Conservation (phyloP, 2,329 filamentous ascomycete species). For the Diplodia scrobiculata region DNA sequence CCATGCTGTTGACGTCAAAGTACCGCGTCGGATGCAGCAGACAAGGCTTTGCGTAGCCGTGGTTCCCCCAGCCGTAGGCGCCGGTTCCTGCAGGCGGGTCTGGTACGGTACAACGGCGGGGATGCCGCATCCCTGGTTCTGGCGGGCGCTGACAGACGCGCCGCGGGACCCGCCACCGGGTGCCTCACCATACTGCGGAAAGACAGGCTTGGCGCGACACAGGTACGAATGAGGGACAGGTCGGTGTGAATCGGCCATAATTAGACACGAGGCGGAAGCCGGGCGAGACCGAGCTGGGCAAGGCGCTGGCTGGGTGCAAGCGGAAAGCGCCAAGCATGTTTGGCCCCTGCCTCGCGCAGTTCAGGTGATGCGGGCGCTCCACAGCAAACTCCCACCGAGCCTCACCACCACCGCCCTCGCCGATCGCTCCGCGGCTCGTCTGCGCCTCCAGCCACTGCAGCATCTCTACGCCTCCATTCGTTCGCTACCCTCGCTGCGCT, state of each 20-base stretch:
- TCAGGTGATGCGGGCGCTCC: slow-evolving; percentile 12
- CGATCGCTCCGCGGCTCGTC: slow-evolving; percentile 12
- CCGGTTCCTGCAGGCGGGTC: slow-evolving; percentile 13
- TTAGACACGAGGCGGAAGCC: slow-evolving; percentile 24
- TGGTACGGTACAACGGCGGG: slow-evolving; percentile 19
- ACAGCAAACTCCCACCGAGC: slow-evolving; percentile 18
- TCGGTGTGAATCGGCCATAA: neutral
- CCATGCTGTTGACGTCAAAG: slow-evolving; percentile 13
- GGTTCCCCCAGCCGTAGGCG: slow-evolving; percentile 13
- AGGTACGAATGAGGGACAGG: neutral
- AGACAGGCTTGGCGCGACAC: neutral
- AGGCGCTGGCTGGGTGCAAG: slow-evolving; percentile 7
- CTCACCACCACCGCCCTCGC: slow-evolving; percentile 16
- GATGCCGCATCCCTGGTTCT: slow-evolving; percentile 3
- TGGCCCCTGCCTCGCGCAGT: slow-evolving; percentile 19
- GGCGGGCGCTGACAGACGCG: neutral
- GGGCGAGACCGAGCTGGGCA: neutral
- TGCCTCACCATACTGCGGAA: neutral
- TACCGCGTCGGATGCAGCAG: neutral
- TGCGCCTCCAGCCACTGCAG: slow-evolving; percentile 1
- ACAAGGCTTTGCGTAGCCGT: slow-evolving; percentile 2
- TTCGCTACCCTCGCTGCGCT: neutral
- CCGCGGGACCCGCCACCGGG: neutral
- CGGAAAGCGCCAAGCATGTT: slow-evolving; percentile 13
- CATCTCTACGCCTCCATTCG: slow-evolving; percentile 16